Conservation (phyloP, 345 rosid species). For the Acer saccharum region DNA sequence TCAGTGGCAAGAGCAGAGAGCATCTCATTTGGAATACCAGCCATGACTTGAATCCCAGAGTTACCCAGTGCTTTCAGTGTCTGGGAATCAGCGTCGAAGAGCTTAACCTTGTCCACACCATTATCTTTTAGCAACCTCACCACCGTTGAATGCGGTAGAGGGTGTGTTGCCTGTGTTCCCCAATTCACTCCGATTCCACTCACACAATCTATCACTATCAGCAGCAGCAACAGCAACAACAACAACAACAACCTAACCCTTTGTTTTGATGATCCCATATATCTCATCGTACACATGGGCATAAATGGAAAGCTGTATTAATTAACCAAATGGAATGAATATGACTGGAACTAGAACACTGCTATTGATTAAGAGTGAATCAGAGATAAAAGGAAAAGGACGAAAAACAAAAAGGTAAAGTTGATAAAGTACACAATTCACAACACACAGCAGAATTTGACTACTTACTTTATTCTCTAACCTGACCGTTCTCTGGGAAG, state of each 20-base stretch:
- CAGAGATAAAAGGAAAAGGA: too few relatives aligned
- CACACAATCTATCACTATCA: not conserved
- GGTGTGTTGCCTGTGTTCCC: slow-evolving; percentile 74
- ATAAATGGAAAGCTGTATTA: not conserved
- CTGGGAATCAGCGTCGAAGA: slow-evolving; percentile 66
- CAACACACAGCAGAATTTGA: not conserved
- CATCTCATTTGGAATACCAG: slow-evolving; percentile 78
- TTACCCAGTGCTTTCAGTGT: slow-evolving; percentile 50
- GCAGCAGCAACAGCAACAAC: not conserved
- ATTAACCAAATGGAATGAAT: not conserved
- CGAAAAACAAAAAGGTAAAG: too few relatives aligned
- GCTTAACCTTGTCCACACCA: slow-evolving; percentile 67
- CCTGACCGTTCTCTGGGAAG: too few relatives aligned
- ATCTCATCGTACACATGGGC: not conserved
- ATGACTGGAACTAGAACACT: too few relatives aligned
- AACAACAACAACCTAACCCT: not conserved
- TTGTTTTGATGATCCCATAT: slow-evolving; percentile 4
- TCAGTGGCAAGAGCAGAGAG: slow-evolving; percentile 51
- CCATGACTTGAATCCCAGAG: slow-evolving; percentile 76
- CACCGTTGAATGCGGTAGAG: slow-evolving; percentile 53
- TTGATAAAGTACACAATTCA: too few relatives aligned
- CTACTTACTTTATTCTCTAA: not conserved
- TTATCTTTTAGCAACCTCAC: slow-evolving; percentile 60
- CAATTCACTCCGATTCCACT: slow-evolving; percentile 65
- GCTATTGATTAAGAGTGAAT: too few relatives aligned